Percentiles rank a stretch among this genome's conserved stretches.
Evolutionary conservation across 169 alveolate genomes (phyloP).

Genomic region (Eimeria mitis): DNA sequence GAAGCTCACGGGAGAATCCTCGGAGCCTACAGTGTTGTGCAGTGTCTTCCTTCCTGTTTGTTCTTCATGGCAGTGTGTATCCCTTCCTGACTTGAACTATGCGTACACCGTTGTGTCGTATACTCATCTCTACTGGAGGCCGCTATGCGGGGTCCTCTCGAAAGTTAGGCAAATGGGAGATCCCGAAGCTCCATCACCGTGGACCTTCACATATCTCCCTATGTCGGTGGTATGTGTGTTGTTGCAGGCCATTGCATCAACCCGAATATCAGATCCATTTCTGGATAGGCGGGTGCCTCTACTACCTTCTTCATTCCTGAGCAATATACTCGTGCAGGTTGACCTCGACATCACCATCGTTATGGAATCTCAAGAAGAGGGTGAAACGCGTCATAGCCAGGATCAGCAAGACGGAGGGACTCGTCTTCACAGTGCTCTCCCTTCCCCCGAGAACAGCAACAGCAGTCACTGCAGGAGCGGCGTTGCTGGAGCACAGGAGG

Average conservation of each 20-base stretch:
- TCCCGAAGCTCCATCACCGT: not conserved
- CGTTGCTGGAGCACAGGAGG: not conserved
- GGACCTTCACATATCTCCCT: not conserved
- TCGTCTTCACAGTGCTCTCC: not conserved
- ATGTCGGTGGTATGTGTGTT: not conserved
- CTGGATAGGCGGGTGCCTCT: not conserved
- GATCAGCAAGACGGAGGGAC: not conserved
- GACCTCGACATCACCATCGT: not conserved
- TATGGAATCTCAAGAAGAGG: not conserved
- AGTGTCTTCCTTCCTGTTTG: not conserved
- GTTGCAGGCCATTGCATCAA: slow-evolving; percentile 11
- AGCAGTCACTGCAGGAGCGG: not conserved
- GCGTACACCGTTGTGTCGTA: not conserved
- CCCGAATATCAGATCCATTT: not conserved
- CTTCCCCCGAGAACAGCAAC: not conserved
- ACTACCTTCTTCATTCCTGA: not conserved
- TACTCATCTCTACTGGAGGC: not conserved
- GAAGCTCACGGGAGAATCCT: not conserved
- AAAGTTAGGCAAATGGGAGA: not conserved
- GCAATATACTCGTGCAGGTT: not conserved
- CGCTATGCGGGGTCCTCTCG: not conserved
- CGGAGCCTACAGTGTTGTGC: not conserved
- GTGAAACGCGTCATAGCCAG: not conserved
- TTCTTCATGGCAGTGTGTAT: not conserved
- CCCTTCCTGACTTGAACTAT: not conserved